Evolutionary conservation across 2,329 filamentous ascomycete genomes (phyloP), one percentile per base, ranked within the genome.

Genomic region (Arthroderma uncinatum): DNA sequence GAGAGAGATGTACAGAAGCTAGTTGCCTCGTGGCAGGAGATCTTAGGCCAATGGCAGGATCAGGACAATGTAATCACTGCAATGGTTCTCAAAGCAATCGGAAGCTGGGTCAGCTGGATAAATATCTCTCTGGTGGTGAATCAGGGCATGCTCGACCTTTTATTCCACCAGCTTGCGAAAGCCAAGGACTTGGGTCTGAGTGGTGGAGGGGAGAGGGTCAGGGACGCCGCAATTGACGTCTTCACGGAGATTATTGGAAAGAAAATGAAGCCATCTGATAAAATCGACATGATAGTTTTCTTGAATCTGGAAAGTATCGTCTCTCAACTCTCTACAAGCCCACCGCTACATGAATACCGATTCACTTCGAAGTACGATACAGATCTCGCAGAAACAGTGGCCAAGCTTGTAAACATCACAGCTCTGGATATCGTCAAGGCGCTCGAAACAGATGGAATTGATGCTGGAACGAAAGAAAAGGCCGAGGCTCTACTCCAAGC

Each of bases 21-120:
- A 63, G 87, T 89, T 44, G 78, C 80, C 59, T 92, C 90, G 2
- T 98, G 93, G 93, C 88, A 93, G 71, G 87, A 95, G 67, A 86
- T 98, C 47, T 79, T 98, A 57, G 79, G 82, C 9, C 82, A 85
- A 65, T 97, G 91, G 80, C 78, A 79, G 63, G 81, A 82, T 57
- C 80, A 83, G 58, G 82, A 86, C 63, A 84, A 90, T 66, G 70
- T 74, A 42, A 80, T 97, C 58, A 80, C 95, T 44, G 90, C 96
- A 70, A 84, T 94, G 79, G 91, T 88, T 64, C 79, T 98, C 55
- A 89, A 86, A 72, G 86, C 90, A n/a, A 83, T 98, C 62, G 90
- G 89, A 37, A 93, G 92, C 70, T 98, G 93, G 92, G 90, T 95
- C 60, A 94, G 90, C 79, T 98, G 93, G 93, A 95, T 94, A 67